Evolutionary conservation across 371 early-diverging fungal genomes (phyloP).

Genomic region (Dichotomocladium elegans): DNA sequence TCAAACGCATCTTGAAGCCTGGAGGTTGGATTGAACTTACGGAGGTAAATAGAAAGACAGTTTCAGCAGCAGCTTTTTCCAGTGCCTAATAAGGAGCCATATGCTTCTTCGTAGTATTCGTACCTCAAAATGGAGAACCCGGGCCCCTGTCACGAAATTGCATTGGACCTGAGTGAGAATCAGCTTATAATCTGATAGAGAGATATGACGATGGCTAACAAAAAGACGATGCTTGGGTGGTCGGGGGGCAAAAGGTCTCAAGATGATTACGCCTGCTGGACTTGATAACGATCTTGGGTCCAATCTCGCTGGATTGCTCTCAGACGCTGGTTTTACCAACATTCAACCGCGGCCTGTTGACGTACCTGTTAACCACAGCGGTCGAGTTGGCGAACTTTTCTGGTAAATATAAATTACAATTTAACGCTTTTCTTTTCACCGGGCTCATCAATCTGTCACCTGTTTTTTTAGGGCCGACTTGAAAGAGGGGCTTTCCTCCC

Average conservation of each 20-base stretch:
- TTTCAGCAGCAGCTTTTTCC: too few relatives aligned
- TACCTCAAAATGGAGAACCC: background rate
- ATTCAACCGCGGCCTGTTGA: background rate
- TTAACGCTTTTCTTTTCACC: too few relatives aligned
- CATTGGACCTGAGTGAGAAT: background rate
- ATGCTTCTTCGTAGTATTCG: background rate
- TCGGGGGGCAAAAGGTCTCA: background rate
- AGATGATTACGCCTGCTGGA: background rate
- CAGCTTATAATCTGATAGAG: background rate
- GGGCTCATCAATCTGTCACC: too few relatives aligned
- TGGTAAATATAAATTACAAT: too few relatives aligned
- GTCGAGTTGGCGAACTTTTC: background rate
- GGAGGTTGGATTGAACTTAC: conserved; percentile 45
- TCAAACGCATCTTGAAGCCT: conserved; percentile 26
- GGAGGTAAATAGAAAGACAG: too few relatives aligned
- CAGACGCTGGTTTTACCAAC: background rate
- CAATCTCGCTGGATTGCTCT: too few relatives aligned
- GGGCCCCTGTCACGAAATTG: background rate
- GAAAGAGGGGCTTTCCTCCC: too few relatives aligned
- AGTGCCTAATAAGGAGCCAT: background rate
- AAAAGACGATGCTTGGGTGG: too few relatives aligned
- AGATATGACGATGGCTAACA: background rate
- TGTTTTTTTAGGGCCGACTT: too few relatives aligned
- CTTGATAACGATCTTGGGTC: background rate
- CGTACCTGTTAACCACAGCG: conserved; percentile 17